phyloP scores from a whole-genome alignment of 75 land plant genomes.

The Picea sitchensis region DNA sequence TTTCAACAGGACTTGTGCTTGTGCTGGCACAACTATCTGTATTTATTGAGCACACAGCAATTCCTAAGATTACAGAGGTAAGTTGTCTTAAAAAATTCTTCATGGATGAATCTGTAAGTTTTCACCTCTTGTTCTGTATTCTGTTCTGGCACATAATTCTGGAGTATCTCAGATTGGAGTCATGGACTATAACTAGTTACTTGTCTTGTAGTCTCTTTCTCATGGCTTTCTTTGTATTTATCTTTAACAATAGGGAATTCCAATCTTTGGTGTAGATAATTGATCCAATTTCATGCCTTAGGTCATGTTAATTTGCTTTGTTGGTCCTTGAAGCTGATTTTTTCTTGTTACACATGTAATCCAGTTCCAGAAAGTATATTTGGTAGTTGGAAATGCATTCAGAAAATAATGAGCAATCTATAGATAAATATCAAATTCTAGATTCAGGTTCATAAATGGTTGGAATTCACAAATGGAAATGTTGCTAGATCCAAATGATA shows the following conservation, averaged over 20 bases:
- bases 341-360: neutral
- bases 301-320: neutral
- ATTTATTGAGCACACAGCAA: conserved; percentile 74
- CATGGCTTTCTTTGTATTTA: neutral
- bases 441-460: no score
- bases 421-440: no score
- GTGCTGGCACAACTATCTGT: conserved; percentile 78
- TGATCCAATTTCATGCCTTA: neutral
- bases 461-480: no score
- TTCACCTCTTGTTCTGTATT: neutral
- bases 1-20: conserved; percentile 64
- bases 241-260: neutral
- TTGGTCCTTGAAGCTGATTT: neutral
- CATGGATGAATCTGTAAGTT: neutral
- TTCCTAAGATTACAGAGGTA: conserved; percentile 95
- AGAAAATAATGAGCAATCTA: no score
- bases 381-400: neutral
- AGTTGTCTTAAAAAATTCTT: conserved; percentile 10
- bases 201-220: neutral
- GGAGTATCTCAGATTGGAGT: no score
- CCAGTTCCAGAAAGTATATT: neutral
- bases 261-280: neutral
- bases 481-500: no score
- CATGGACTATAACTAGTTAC: neutral
- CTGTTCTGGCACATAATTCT: neutral